Evolutionary conservation across 2,329 filamentous ascomycete genomes (phyloP), one percentile per base, ranked within the genome.

Genomic region (Aaosphaeria pasadenensis): DNA sequence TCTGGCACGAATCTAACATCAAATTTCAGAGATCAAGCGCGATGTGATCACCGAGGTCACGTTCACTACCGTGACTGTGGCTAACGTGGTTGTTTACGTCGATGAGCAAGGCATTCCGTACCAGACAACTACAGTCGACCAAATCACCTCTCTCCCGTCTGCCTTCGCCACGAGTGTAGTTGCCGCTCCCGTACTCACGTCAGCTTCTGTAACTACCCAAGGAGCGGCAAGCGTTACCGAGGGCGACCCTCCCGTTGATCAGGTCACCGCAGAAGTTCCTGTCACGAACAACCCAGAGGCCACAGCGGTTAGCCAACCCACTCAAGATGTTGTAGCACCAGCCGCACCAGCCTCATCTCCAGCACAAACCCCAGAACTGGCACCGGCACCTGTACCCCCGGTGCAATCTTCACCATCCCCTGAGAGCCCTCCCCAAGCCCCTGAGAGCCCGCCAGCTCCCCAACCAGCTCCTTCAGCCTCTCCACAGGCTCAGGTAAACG

Each of bases 31-130:
- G 33, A 36, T 55, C 42, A 67, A 67, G 57, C 66, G 66, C 39
- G 59, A 53, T 32, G 36, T 67, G n/a, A 48, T 62, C 39, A 70
- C 66, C 28, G 59, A 69, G 51, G 50, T 64, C 28, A 50, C 62
- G 33, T 65, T 52, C 47, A 62, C 66, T 30, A 69, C 67, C 6
- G 54, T 63, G 46, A 60, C 55, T 6, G 49, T 66, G 36, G 60
- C 59, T 5, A 17, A 13, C 4, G 64, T 61, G 45, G 45, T 62
- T 30, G 60, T 70, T 39, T 69, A 61, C 29, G 61, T 69, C 11
- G 64, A 70, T 42, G 54, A 64, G 38, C 52, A 59, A 24, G 65
- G 67, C 30, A 43, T 44, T 11, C 58, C 66, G 3, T 63, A 59
- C 47, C 48, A 49, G 32, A 70, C 66, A 5, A 50, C 57, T 17